Base-by-base conservation (phyloP, 768 basidiomycete genomes). In the Lentinula raphanica region DNA sequence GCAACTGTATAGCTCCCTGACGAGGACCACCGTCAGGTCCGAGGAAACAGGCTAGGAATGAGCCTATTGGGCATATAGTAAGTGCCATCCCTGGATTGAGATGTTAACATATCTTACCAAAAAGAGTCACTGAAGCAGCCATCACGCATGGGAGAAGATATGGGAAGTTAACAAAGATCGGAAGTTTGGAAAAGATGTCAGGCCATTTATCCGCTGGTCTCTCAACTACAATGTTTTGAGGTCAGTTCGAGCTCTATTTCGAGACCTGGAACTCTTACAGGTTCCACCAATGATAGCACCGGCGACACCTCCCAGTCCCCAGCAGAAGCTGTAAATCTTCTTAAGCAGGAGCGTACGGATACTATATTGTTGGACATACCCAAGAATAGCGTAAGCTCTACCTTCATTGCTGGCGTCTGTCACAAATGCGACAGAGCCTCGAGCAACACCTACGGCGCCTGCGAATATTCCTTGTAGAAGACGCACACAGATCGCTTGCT, bases 221-320 rank as follows among this genome's bases (percentile, higher is more conserved):
- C 75, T 92, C 92, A 63, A 90, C 90, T 93, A 64, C n/a, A n/a
- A 29, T 11, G 19, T 56, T 60, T 62, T 35, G 32, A 54, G 53
- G 11, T 66, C n/a, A 67, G 59, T 64, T 12, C 23, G 25, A 56
- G 11, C n/a, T 42, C n/a, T 58, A 29, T 38, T 23, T 48, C 58
- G 54, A 36, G 17, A 8, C 21, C 28, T 39, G 45, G 2, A 58
- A 7, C 21, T 36, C 51, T 25, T 62, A 92, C 92, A 87, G 64
- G 85, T 74, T 64, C 91, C 91, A 60, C 92, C 94, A 29, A 95
- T 80, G 54, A 94, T 88, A 46, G 90, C 89, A 44, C 93, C 93
- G 46, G 87, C 83, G 12, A 94, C 92, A 82, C 95, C 97, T 60
- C 96, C 97, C 62, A 98, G 83, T 60, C 94, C 95, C 97, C 96